These are phyloP conservation scores for Lignosus rhinocerotis DNA, from an alignment of 1,284 basidiomycete genomes.

Conservation along the genomic window DNA sequence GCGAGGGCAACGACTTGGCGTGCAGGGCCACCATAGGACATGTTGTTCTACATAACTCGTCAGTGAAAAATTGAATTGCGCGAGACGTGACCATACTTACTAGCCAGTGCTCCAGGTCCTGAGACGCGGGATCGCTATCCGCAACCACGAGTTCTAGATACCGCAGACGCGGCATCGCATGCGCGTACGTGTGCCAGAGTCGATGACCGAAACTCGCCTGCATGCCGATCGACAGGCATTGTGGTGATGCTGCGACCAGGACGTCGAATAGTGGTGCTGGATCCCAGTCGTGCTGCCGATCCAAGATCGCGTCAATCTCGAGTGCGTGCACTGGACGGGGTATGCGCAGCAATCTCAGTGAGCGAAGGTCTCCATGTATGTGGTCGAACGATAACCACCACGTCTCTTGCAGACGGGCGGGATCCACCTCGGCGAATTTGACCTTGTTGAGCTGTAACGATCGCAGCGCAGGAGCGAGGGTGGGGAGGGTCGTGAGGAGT, in stretches of 20 bases:
- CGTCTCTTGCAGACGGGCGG: neutral
- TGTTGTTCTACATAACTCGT: neutral
- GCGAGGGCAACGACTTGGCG: neutral
- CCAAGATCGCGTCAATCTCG: constrained; percentile 1
- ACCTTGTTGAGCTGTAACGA: neutral
- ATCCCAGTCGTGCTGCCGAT: neutral
- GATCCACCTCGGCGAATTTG: neutral
- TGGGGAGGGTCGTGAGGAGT: neutral
- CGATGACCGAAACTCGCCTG: neutral
- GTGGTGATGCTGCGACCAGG: constrained; percentile 2
- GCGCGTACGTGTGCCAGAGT: constrained; percentile 3
- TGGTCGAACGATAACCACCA: neutral
- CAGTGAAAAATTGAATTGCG: neutral
- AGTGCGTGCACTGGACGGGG: neutral
- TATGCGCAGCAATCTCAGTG: neutral
- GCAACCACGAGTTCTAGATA: constrained; percentile 1
- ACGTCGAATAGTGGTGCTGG: neutral
- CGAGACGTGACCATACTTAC: neutral
- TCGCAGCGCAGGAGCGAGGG: neutral
- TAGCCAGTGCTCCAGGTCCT: neutral
- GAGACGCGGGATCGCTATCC: neutral
- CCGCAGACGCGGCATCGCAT: neutral
- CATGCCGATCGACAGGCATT: constrained; percentile 2
- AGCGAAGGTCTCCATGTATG: constrained; percentile 4
- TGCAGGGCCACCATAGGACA: neutral